Conservation (phyloP, 352 stramenopile genomes). For the Globisporangium cylindrosporum region DNA sequence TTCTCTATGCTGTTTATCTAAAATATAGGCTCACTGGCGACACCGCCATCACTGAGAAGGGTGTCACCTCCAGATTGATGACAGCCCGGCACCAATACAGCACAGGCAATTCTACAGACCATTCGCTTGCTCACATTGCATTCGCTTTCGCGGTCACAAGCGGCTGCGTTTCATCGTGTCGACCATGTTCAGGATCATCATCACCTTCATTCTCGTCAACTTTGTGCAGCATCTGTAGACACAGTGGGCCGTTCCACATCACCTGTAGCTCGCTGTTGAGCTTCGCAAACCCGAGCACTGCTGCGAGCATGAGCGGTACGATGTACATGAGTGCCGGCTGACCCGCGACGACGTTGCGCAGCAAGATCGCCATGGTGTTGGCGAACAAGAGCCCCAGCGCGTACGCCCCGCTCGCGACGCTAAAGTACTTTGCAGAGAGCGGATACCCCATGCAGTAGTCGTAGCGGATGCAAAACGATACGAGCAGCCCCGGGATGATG, state of each 20-base stretch:
- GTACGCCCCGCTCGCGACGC: slow-evolving; percentile 64
- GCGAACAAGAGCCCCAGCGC: slow-evolving; percentile 89
- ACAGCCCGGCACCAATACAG: neutral
- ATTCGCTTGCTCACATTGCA: neutral
- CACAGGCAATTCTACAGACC: neutral
- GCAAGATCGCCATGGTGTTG: slow-evolving; percentile 89
- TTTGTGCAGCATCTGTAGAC: slow-evolving; percentile 26
- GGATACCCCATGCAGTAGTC: slow-evolving; percentile 79
- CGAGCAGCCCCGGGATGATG: slow-evolving; percentile 93
- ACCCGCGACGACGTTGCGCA: slow-evolving; percentile 83
- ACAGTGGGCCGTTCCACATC: slow-evolving; percentile 76
- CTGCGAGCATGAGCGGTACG: slow-evolving; percentile 84
- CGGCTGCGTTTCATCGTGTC: slow-evolving; percentile 9
- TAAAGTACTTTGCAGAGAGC: slow-evolving; percentile 79
- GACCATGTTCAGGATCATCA: neutral
- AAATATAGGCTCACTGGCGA: neutral
- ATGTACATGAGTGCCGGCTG: slow-evolving; percentile 96
- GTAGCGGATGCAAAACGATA: slow-evolving; percentile 91
- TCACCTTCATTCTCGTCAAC: neutral
- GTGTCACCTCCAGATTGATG: neutral
- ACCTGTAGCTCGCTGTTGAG: slow-evolving; percentile 51
- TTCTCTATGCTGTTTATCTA: neutral
- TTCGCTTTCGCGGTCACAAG: slow-evolving; percentile 5
- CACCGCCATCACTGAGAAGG: no score
- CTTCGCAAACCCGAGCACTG: slow-evolving; percentile 54